A percentile compares a stretch with the other conserved stretches of the same genome.
phyloP scores from a whole-genome alignment of 805 yeast species.

The Wickerhamiella qilinensis region DNA sequence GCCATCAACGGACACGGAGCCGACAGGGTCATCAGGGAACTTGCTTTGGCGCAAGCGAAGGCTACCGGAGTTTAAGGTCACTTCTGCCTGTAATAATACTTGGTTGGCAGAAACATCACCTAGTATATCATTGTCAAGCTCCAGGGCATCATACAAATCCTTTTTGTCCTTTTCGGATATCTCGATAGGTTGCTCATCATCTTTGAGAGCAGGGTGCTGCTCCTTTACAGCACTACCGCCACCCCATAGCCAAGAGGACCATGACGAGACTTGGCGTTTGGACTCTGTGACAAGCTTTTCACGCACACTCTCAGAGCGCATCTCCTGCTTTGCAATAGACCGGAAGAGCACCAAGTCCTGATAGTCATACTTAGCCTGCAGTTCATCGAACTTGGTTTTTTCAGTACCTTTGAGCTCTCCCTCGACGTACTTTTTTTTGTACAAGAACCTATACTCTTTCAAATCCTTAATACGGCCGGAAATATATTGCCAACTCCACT shows the following conservation, averaged over 20 bases:
- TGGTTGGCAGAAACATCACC: conserved; percentile 25
- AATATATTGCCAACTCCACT: conserved; percentile 82
- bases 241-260: conserved; percentile 16
- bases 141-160: conserved; percentile 87
- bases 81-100: conserved; percentile 46
- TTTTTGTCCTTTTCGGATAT: conserved; percentile 77
- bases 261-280: conserved; percentile 8
- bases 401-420: conserved; percentile 20
- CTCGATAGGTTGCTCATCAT: conserved; percentile 26
- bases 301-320: conserved; percentile 35
- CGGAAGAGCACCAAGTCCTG: conserved; percentile 81
- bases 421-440: conserved; percentile 42
- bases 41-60: conserved; percentile 33
- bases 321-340: conserved; percentile 54
- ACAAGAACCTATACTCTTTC: conserved; percentile 44
- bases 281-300: conserved; percentile 11
- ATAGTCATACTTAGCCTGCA: conserved; percentile 46
- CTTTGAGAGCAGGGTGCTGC: conserved; percentile 1
- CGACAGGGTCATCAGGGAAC: conserved; percentile 25
- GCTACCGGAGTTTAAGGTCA: conserved; percentile 64
- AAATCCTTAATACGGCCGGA: conserved; percentile 58
- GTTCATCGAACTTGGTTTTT: conserved; percentile 26
- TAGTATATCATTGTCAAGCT: conserved; percentile 47
- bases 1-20: conserved; percentile 70
- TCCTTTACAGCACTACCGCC: background rate